Evolutionary conservation across 768 basidiomycete genomes (phyloP).

Genomic region (Obba rivulosa): DNA sequence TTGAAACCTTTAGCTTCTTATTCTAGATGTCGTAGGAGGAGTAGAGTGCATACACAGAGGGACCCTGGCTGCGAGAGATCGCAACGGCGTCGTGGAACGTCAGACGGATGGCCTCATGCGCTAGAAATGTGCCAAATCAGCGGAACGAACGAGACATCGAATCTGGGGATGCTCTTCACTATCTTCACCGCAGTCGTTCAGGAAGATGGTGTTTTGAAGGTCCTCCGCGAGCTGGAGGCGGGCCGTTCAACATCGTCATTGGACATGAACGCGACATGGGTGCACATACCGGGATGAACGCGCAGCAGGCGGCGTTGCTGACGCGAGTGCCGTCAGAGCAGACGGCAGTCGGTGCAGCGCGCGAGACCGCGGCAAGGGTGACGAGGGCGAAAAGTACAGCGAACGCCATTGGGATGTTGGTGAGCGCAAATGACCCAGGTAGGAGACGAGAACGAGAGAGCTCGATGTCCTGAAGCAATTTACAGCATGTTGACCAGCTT

Average conservation of each 20-base stretch:
- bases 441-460: neutral
- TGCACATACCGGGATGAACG: slow-evolving; percentile 23
- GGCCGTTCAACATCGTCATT: too few species aligned
- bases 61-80: slow-evolving; percentile 1
- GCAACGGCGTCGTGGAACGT: slow-evolving; percentile 23
- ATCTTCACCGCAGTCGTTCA: slow-evolving; percentile 25
- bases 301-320: slow-evolving; percentile 25
- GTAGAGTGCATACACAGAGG: slow-evolving; percentile 14
- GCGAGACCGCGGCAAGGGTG: slow-evolving; percentile 4
- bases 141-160: slow-evolving; percentile 11
- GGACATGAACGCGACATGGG: too few species aligned
- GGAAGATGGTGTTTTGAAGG: slow-evolving; percentile 23
- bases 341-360: slow-evolving; percentile 16
- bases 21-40: too few species aligned
- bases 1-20: too few species aligned
- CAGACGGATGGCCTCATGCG: slow-evolving; percentile 18
- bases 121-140: too few species aligned
- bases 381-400: slow-evolving; percentile 10
- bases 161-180: too few species aligned
- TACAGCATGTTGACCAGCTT: neutral
- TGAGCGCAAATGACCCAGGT: neutral
- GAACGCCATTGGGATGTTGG: slow-evolving; percentile 11
- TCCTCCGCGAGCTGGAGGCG: slow-evolving; percentile 7
- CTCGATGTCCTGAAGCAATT: slow-evolving; percentile 4
- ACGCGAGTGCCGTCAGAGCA: slow-evolving; percentile 27